Evolutionary conservation across 1,139 yeast species (phyloP).

Genomic region (Hyphopichia burtonii): DNA sequence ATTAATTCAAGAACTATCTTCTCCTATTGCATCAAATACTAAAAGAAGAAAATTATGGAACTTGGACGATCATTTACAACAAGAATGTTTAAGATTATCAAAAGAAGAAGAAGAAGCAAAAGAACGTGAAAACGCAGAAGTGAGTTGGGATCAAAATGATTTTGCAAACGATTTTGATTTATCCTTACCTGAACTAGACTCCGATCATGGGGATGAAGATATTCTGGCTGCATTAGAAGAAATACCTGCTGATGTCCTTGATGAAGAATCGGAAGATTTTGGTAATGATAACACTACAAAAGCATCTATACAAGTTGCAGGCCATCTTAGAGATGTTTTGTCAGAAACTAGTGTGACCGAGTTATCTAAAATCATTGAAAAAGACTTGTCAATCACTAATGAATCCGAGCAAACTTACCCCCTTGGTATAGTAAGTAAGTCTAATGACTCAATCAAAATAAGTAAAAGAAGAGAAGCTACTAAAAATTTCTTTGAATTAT

Average conservation of each 20-base stretch:
- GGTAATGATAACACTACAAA: constrained; percentile 20
- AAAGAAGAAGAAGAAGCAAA: constrained; percentile 18
- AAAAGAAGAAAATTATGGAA: constrained; percentile 36
- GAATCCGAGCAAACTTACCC: constrained; percentile 18
- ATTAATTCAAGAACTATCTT: constrained; percentile 35
- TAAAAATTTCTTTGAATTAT: constrained; percentile 75
- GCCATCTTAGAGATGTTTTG: constrained; percentile 42
- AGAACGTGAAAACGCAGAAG: constrained; percentile 14
- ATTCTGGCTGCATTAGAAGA: constrained; percentile 10
- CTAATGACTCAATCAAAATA: constrained; percentile 14
- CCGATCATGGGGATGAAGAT: constrained; percentile 12
- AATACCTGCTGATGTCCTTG: constrained; percentile 6
- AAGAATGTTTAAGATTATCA: constrained; percentile 30
- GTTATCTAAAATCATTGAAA: constrained; percentile 43
- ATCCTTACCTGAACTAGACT: constrained; percentile 37
- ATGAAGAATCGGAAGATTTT: constrained; percentile 13
- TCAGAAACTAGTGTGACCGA: constrained; percentile 17
- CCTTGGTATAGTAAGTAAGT: constrained; percentile 24
- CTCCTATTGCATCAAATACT: constrained; percentile 19
- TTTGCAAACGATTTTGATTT: constrained; percentile 33
- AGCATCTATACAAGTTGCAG: constrained; percentile 58
- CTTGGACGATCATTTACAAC: constrained; percentile 29
- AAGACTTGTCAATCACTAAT: constrained; percentile 26
- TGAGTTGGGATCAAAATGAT: constrained; percentile 16
- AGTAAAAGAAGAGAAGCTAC: constrained; percentile 62